Percentiles rank a stretch among this genome's conserved stretches.
phyloP scores from a whole-genome alignment of 352 stramenopile species.

The Globisporangium okanoganense region DNA sequence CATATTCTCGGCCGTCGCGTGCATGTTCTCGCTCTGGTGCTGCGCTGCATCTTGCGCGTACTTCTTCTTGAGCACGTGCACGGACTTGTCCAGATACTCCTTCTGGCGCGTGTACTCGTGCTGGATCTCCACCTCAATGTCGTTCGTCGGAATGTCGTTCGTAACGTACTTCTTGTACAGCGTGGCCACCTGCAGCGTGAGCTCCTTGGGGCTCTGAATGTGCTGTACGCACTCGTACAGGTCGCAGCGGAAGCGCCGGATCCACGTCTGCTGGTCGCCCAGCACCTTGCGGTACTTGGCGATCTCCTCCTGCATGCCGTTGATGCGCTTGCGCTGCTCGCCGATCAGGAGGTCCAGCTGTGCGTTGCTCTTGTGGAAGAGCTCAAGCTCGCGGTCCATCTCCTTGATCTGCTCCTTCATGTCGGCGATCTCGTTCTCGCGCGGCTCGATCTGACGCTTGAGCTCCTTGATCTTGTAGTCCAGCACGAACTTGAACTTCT shows the following conservation, averaged over 20 bases:
- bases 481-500: constrained; percentile 96
- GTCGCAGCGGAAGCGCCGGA: constrained; percentile 80
- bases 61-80: constrained; percentile 88
- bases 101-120: constrained; percentile 89
- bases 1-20: constrained; percentile 82
- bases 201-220: constrained; percentile 69
- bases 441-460: constrained; percentile 92
- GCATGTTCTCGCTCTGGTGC: constrained; percentile 63
- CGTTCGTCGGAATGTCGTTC: constrained; percentile 30
- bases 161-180: constrained; percentile 77
- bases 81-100: constrained; percentile 91
- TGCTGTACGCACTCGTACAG: constrained; percentile 77
- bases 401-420: constrained; percentile 95
- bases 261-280: constrained; percentile 59
- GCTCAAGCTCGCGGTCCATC: constrained; percentile 94
- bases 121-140: constrained; percentile 70
- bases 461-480: constrained; percentile 98
- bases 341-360: constrained; percentile 92
- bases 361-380: constrained; percentile 94
- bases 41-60: constrained; percentile 68
- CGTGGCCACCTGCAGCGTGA: constrained; percentile 73
- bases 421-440: constrained; percentile 92
- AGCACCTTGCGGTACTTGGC: constrained; percentile 47
- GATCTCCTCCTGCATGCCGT: constrained; percentile 85
- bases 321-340: constrained; percentile 83